Percentiles rank a stretch among this genome's conserved stretches.
Evolutionary conservation across 192 early-diverging fungal species (phyloP).

Genomic region (Lobosporangium transversale): DNA sequence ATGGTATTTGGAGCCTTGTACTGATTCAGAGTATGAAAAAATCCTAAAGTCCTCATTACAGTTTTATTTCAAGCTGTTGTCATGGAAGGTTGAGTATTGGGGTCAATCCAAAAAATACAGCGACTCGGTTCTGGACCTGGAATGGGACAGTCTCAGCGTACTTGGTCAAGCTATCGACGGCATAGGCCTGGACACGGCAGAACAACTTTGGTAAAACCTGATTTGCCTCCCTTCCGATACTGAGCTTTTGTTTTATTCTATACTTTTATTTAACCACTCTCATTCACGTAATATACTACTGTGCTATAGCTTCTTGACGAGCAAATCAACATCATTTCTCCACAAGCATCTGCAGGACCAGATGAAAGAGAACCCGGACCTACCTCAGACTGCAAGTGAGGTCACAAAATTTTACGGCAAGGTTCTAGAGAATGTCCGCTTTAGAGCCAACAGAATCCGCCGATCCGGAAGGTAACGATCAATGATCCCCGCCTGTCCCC

Average conservation of each 20-base stretch:
- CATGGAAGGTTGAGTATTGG: conserved; percentile 73
- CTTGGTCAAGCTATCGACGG: conserved; percentile 78
- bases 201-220: conserved; percentile 81
- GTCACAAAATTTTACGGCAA: conserved; percentile 69
- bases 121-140: conserved; percentile 83
- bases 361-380: conserved; percentile 49
- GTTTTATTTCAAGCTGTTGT: conserved; percentile 82
- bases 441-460: conserved; percentile 70
- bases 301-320: conserved; percentile 61
- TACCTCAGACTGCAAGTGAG: conserved; percentile 39
- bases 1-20: conserved; percentile 75
- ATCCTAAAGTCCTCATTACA: conserved; percentile 76
- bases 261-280: too few species aligned
- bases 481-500: too few species aligned
- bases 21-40: conserved; percentile 74
- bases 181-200: conserved; percentile 76
- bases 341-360: conserved; percentile 59
- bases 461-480: conserved; percentile 66
- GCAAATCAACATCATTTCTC: conserved; percentile 57
- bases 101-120: conserved; percentile 66
- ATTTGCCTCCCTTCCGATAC: too few species aligned
- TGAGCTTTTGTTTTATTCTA: too few species aligned
- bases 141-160: conserved; percentile 82
- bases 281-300: too few species aligned
- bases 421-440: conserved; percentile 70